Evolutionary conservation across 306 rosid genomes (phyloP).

Genomic region (Ormosia emarginata): DNA sequence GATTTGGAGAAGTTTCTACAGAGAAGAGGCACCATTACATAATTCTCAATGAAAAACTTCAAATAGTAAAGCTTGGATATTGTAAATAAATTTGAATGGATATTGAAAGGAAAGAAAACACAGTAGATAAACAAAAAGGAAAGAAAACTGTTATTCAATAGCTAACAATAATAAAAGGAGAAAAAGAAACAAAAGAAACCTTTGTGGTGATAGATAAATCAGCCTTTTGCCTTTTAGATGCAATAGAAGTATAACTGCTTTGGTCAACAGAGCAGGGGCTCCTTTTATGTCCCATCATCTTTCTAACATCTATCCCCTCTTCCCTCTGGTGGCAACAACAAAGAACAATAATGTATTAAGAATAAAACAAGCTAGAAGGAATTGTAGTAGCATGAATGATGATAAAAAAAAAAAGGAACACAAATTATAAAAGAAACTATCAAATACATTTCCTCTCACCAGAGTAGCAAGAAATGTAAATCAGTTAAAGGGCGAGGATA

Average conservation of each 20-base stretch:
- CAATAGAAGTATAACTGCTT: conserved; percentile 57
- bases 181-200: conserved; percentile 46
- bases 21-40: conserved; percentile 4
- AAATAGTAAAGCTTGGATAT: neutral
- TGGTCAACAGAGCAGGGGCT: conserved; percentile 80
- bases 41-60: neutral
- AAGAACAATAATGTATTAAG: conserved; percentile 7
- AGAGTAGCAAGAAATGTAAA: neutral
- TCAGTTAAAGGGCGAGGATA: neutral
- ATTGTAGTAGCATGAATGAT: neutral
- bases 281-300: conserved; percentile 83
- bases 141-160: neutral
- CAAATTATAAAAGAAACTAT: neutral
- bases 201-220: conserved; percentile 71
- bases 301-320: conserved; percentile 72
- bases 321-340: conserved; percentile 44
- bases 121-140: neutral
- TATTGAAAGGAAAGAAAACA: neutral
- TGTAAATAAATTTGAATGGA: neutral
- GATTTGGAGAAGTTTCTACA: neutral
- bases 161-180: neutral
- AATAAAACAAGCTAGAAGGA: neutral
- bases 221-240: conserved; percentile 84
- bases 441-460: neutral
- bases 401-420: neutral